Conservation (phyloP, 1,139 yeast species). For the Debaryomyces sp. region DNA sequence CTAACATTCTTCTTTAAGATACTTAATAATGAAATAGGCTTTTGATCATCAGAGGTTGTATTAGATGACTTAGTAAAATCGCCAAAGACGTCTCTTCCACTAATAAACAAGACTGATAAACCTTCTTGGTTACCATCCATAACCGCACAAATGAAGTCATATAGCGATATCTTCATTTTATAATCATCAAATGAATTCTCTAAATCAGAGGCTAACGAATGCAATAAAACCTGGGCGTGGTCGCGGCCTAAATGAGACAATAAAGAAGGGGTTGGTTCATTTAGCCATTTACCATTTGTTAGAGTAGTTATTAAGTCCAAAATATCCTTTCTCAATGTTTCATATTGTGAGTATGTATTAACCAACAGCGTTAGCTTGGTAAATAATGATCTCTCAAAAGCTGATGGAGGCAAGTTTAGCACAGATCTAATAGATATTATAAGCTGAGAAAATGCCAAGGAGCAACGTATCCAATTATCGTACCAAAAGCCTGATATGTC, state of each 20-base stretch:
- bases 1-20: slow-evolving; percentile 62
- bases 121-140: slow-evolving; percentile 87
- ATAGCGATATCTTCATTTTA: slow-evolving; percentile 57
- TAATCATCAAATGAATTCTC: slow-evolving; percentile 61
- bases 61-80: slow-evolving; percentile 29
- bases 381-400: slow-evolving; percentile 65
- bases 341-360: slow-evolving; percentile 55
- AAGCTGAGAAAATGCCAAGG: slow-evolving; percentile 44
- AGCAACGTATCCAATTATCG: slow-evolving; percentile 45
- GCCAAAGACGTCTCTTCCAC: slow-evolving; percentile 63
- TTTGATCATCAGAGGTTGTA: slow-evolving; percentile 18
- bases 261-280: slow-evolving; percentile 66
- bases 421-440: slow-evolving; percentile 58
- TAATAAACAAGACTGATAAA: slow-evolving; percentile 70
- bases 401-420: slow-evolving; percentile 54
- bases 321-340: slow-evolving; percentile 51
- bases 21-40: slow-evolving; percentile 50
- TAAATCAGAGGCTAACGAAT: slow-evolving; percentile 62
- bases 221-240: slow-evolving; percentile 60
- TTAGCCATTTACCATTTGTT: slow-evolving; percentile 63
- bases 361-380: slow-evolving; percentile 59
- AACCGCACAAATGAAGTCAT: slow-evolving; percentile 75
- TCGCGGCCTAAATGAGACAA: slow-evolving; percentile 76
- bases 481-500: slow-evolving; percentile 48
- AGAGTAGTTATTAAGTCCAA: slow-evolving; percentile 63